phyloP scores from a whole-genome alignment of 192 early-diverging fungal genomes.

The Umbelopsis sp. region DNA sequence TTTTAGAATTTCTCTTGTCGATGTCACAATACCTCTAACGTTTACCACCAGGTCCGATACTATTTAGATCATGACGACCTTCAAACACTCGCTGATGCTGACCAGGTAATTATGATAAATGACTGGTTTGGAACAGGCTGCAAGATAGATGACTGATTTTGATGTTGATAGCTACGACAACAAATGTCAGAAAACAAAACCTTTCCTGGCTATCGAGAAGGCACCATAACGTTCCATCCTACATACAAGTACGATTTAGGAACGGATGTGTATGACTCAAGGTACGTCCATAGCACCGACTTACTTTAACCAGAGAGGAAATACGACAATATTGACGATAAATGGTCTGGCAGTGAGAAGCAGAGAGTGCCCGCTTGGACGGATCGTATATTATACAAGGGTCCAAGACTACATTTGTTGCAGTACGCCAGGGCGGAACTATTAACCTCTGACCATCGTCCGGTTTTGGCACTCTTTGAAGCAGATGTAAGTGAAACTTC shows the following conservation, averaged over 20 bases:
- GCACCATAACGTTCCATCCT: conserved; percentile 67
- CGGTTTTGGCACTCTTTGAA: conserved; percentile 45
- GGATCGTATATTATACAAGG: conserved; percentile 65
- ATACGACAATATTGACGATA: neutral
- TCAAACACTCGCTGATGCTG: conserved; percentile 51
- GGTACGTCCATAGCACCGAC: conserved; percentile 39
- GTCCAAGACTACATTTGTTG: conserved; percentile 47
- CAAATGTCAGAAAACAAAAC: conserved; percentile 63
- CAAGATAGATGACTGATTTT: conserved; percentile 24
- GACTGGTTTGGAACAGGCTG: conserved; percentile 35
- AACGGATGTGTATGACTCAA: conserved; percentile 70
- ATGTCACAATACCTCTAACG: neutral
- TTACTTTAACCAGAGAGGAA: no score
- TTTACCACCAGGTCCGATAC: conserved; percentile 38
- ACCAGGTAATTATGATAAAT: conserved; percentile 53
- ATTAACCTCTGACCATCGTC: conserved; percentile 80
- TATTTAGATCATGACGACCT: conserved; percentile 47
- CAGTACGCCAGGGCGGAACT: conserved; percentile 60
- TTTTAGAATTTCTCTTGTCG: neutral
- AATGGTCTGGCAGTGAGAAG: conserved; percentile 54
- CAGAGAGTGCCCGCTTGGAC: conserved; percentile 67
- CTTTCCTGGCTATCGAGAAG: conserved; percentile 83
- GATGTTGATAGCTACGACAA: conserved; percentile 35
- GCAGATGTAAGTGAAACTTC: conserved; percentile 25
- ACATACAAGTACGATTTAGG: conserved; percentile 86